Evolutionary conservation across 2,329 filamentous ascomycete species (phyloP), one percentile per base, ranked within the genome.

Genomic region (Colletotrichum aenigma): DNA sequence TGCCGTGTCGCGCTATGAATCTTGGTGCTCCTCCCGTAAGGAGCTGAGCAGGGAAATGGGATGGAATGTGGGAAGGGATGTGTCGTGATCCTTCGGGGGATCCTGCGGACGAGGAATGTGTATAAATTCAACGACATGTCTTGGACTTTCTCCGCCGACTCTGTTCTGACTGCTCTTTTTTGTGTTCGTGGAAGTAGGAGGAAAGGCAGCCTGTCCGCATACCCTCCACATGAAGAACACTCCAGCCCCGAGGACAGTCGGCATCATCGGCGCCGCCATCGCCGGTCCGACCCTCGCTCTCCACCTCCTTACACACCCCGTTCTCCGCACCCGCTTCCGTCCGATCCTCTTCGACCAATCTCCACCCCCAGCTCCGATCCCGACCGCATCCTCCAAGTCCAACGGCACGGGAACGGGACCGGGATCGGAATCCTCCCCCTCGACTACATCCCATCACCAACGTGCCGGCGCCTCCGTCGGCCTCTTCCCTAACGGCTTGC

Each of bases 401-500:
- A 34, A 32, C 61, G 32, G 21, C 21, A 36, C 16, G 9, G 34
- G 13, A 43, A 2, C 32, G n/a, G 36, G 9, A 9, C 24, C 38
- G 6, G 62, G 43, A 30, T 34, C 15, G 48, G 64, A 15, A 55
- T 26, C 28, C 52, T 38, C 21, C 13, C 3, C 32, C 1, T 30
- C 52, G 2, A 36, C 43, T 12, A 5, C 48, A 13, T 30, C 32
- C 12, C 24, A 28, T 9, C 60, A 30, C 7, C 77, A 78, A 67
- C 77, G 76, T 30, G 76, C 77, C 21, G 79, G 79, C 32, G 79
- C 78, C 55, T 79, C 79, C 5, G 79, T 80, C 7, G 76, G 77
- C 18, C 75, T 80, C 55, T 79, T 80, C 15, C 69, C 79, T 10
- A 80, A 79, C 43, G 79, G 79, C 10, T 60, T 81, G 16, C 78